Conservation (phyloP, 257 asterid species). For the Gynochthodes officinalis region DNA sequence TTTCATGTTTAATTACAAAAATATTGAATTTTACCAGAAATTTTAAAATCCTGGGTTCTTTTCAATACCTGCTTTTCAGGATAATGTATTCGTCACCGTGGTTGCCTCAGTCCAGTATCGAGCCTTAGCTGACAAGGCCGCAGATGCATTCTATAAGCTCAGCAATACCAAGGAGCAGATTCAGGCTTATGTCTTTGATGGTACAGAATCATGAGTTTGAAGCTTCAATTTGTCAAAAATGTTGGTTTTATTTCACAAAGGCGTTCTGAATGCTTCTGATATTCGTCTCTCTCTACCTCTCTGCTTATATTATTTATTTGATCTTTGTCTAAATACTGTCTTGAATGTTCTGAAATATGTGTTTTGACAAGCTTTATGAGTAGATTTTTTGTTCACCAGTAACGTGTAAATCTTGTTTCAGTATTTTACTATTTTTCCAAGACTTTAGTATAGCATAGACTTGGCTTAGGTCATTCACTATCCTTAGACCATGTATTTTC, state of each 20-base stretch:
- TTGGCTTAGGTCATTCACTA: neutral
- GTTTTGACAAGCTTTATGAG: neutral
- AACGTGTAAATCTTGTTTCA: neutral
- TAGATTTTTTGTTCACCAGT: neutral
- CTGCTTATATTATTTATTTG: neutral
- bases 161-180: constrained; percentile 29
- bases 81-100: constrained; percentile 29
- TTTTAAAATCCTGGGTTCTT: neutral
- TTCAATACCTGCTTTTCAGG: constrained; percentile 19
- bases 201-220: constrained; percentile 8
- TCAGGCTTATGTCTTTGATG: constrained; percentile 35
- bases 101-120: constrained; percentile 36
- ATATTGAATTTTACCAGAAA: neutral
- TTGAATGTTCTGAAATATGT: neutral
- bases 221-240: neutral
- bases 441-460: neutral
- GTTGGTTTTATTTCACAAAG: neutral
- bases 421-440: neutral
- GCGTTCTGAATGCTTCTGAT: neutral
- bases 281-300: neutral
- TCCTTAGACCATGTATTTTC: too few relatives aligned
- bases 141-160: constrained; percentile 34
- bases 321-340: neutral
- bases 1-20: too few relatives aligned
- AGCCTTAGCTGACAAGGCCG: constrained; percentile 24